phyloP scores from a whole-genome alignment of 2,329 filamentous ascomycete species.

The Elsinoe australis region DNA sequence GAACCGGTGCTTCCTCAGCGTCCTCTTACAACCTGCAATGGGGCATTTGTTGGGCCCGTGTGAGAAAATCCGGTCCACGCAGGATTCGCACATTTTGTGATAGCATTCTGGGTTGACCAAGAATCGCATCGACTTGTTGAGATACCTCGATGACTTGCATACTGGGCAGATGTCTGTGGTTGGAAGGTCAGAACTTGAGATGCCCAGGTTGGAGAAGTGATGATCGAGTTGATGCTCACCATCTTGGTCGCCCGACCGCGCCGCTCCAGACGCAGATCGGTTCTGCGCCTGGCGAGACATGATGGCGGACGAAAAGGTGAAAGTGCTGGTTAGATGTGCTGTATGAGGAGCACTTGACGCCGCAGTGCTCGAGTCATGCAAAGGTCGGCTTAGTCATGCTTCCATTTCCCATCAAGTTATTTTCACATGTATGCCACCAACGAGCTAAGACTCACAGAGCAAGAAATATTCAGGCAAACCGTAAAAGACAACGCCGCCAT shows the following conservation, averaged over 20 bases:
- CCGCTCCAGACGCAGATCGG: conserved; percentile 24
- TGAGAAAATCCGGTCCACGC: conserved; percentile 89
- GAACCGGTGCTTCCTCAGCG: conserved; percentile 76
- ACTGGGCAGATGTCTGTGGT: conserved; percentile 76
- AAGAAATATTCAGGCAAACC: too few species aligned
- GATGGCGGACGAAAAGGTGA: conserved; percentile 22
- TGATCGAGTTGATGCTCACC: conserved; percentile 25
- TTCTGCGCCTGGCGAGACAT: conserved; percentile 31
- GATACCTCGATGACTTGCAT: conserved; percentile 93
- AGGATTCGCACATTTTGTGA: conserved; percentile 96
- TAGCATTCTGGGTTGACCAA: conserved; percentile 98
- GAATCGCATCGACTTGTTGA: conserved; percentile 89
- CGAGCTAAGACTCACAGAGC: too few species aligned
- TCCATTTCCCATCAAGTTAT: too few species aligned
- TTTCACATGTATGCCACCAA: too few species aligned
- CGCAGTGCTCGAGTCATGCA: neutral
- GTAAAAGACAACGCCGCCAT: too few species aligned
- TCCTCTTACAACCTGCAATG: conserved; percentile 79
- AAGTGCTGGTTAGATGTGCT: neutral
- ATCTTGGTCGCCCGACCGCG: conserved; percentile 25
- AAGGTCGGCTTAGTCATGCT: too few species aligned
- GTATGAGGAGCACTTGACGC: too few species aligned
- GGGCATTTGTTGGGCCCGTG: conserved; percentile 88
- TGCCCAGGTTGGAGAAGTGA: conserved; percentile 21
- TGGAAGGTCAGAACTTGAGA: conserved; percentile 18